Conservation (phyloP, 306 rosid species). For the Gastrolobium villosum region DNA sequence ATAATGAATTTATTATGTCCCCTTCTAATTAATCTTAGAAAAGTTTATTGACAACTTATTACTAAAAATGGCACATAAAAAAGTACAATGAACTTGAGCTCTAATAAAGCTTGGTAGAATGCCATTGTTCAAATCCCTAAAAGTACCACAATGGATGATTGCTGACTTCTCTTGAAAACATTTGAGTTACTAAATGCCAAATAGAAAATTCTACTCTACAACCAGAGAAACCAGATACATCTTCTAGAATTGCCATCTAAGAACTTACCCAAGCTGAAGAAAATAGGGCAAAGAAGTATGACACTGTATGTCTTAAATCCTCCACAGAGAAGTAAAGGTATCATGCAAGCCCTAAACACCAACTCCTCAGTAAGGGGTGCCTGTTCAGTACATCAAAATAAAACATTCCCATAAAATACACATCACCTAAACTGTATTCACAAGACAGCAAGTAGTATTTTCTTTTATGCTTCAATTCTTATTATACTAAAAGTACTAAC, state of each 20-base stretch:
- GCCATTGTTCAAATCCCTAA: conserved; percentile 19
- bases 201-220: conserved; percentile 13
- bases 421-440: conserved; percentile 1
- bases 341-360: conserved; percentile 98
- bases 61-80: conserved; percentile 15
- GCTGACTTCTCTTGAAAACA: not conserved
- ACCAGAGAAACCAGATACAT: conserved; percentile 33
- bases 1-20: not conserved
- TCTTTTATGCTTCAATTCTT: not conserved
- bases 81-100: conserved; percentile 30
- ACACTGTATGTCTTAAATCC: conserved; percentile 71
- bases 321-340: conserved; percentile 92
- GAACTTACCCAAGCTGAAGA: conserved; percentile 93
- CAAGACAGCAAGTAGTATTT: conserved; percentile 17
- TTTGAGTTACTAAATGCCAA: conserved; percentile 26
- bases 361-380: conserved; percentile 93
- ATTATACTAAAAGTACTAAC: conserved; percentile 62
- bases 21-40: not conserved
- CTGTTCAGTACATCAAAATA: conserved; percentile 59
- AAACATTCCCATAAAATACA: conserved; percentile 33
- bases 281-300: conserved; percentile 80
- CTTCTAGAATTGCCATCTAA: conserved; percentile 23
- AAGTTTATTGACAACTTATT: not conserved
- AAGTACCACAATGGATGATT: not conserved
- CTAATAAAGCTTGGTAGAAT: not conserved